Conservation (phyloP, 179 eudicot genomes). For the Silene noctiflora region DNA sequence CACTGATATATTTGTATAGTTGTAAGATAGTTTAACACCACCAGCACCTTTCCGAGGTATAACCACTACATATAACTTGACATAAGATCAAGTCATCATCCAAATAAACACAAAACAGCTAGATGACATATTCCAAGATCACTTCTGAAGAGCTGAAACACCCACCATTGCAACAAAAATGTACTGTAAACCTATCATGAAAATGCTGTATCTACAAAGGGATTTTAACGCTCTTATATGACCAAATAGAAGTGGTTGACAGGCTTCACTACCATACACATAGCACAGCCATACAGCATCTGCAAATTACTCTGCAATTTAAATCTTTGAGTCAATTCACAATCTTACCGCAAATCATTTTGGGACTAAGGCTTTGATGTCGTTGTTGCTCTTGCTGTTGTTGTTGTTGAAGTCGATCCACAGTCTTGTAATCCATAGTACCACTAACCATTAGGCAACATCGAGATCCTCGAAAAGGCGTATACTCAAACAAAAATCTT, state of each 20-base stretch:
- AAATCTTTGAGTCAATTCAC: conserved; percentile 48
- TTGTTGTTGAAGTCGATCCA: conserved; percentile 20
- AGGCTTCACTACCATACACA: not conserved
- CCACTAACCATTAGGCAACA: conserved; percentile 70
- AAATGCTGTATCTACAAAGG: not conserved
- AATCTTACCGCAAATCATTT: conserved; percentile 22
- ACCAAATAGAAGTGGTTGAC: not conserved
- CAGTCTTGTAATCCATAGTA: conserved; percentile 49
- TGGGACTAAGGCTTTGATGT: conserved; percentile 7
- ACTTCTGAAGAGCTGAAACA: not conserved
- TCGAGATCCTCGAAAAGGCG: conserved; percentile 31
- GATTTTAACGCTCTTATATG: not conserved
- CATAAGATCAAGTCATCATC: no score
- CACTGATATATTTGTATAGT: no score
- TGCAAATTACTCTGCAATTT: not conserved
- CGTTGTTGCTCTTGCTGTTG: not conserved
- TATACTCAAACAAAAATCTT: conserved; percentile 26
- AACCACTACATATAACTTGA: not conserved
- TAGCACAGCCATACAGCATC: not conserved
- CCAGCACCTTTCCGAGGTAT: not conserved
- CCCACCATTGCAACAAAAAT: not conserved
- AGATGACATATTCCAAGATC: not conserved
- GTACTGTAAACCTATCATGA: not conserved
- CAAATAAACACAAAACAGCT: not conserved
- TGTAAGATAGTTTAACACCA: no score